A percentile compares a stretch with the other conserved stretches of the same genome.
Conservation (phyloP, 352 stramenopile genomes). For the Globisporangium barbulae region DNA sequence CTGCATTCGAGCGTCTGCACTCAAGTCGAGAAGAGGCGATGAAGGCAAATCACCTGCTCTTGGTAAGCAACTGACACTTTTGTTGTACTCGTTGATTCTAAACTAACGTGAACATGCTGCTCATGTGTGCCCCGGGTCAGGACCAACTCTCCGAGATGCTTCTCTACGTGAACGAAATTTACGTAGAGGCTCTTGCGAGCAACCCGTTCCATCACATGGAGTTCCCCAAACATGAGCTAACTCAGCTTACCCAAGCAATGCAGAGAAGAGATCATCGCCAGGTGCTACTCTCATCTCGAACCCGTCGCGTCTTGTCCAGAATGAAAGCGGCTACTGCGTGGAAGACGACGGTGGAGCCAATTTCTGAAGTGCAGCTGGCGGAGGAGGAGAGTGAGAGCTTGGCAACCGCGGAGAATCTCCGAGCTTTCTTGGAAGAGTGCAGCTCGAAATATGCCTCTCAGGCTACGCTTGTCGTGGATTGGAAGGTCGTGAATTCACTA, state of each 20-base stretch:
- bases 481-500: slow-evolving; percentile 1
- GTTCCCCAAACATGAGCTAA: slow-evolving; percentile 23
- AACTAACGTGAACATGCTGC: neutral
- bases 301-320: slow-evolving; percentile 37
- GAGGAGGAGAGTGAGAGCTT: neutral
- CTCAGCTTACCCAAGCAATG: slow-evolving; percentile 23
- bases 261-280: slow-evolving; percentile 32
- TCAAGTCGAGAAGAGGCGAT: slow-evolving; percentile 26
- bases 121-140: slow-evolving; percentile 12
- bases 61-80: slow-evolving; percentile 19
- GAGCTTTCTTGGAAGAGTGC: neutral
- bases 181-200: slow-evolving; percentile 43
- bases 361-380: neutral
- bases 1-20: slow-evolving; percentile 21
- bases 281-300: slow-evolving; percentile 28
- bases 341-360: slow-evolving; percentile 1
- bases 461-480: neutral
- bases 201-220: slow-evolving; percentile 32
- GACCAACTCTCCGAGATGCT: slow-evolving; percentile 38
- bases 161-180: slow-evolving; percentile 33
- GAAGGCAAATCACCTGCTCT: slow-evolving; percentile 22
- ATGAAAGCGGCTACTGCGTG: slow-evolving; percentile 21
- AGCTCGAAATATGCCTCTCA: neutral
- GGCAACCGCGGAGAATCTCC: neutral
- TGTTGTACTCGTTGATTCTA: neutral